phyloP scores from a whole-genome alignment of 169 alveolate genomes.

The Miamiensis avidus region DNA sequence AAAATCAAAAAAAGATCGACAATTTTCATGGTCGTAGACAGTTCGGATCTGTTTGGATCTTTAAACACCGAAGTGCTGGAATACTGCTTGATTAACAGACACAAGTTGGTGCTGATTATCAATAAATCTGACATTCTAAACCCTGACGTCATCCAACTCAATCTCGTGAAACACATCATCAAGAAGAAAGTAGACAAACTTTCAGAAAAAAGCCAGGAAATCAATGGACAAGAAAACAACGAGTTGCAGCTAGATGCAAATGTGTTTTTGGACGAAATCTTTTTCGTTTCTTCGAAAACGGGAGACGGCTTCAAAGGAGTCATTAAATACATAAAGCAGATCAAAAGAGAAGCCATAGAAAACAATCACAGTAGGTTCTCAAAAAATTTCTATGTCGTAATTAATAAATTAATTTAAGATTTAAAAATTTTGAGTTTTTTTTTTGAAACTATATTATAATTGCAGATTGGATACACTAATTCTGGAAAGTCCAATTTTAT shows the following conservation, averaged over 20 bases:
- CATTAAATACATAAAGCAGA: neutral
- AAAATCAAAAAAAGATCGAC: slow-evolving; percentile 6
- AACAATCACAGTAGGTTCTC: neutral
- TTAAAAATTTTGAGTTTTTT: no score
- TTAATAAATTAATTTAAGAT: neutral
- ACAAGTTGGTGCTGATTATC: neutral
- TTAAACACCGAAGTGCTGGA: neutral
- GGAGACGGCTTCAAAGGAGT: slow-evolving; percentile 22
- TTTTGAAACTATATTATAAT: no score
- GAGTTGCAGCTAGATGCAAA: neutral
- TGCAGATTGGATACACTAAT: slow-evolving; percentile 11
- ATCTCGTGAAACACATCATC: neutral
- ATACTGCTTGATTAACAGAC: neutral
- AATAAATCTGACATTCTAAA: slow-evolving; percentile 15
- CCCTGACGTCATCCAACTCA: neutral
- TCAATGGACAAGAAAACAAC: no score
- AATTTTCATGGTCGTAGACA: slow-evolving; percentile 9
- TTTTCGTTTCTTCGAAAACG: slow-evolving; percentile 4
- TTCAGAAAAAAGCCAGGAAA: neutral
- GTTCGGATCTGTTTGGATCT: slow-evolving; percentile 13
- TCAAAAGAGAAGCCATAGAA: neutral
- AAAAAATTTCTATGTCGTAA: slow-evolving; percentile 7
- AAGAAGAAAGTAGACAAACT: neutral
- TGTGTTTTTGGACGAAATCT: slow-evolving; percentile 8
- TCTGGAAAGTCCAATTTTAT: slow-evolving; percentile 20